Evolutionary conservation across 2,329 filamentous ascomycete genomes (phyloP).

Genomic region (Fusarium albidum): DNA sequence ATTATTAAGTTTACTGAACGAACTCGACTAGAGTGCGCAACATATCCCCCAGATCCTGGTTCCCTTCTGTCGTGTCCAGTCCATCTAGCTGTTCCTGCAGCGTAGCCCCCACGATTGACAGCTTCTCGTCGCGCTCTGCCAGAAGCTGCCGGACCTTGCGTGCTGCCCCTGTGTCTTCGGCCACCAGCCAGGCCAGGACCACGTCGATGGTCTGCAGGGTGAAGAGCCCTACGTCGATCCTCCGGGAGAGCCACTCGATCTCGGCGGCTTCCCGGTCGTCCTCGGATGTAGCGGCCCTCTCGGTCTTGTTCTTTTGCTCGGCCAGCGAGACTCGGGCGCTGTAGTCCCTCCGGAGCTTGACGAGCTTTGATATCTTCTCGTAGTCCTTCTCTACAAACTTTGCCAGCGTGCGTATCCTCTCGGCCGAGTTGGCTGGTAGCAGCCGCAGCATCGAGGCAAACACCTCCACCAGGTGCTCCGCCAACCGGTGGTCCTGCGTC

Average conservation of each 20-base stretch:
- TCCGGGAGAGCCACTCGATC: slow-evolving; percentile 75
- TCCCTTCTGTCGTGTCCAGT: slow-evolving; percentile 65
- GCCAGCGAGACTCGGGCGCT: slow-evolving; percentile 65
- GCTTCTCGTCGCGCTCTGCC: slow-evolving; percentile 71
- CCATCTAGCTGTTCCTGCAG: slow-evolving; percentile 67
- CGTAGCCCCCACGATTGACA: slow-evolving; percentile 70
- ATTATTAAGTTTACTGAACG: slow-evolving; percentile 47
- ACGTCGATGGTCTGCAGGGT: slow-evolving; percentile 85
- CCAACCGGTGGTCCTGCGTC: slow-evolving; percentile 72
- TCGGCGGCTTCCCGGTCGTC: slow-evolving; percentile 60
- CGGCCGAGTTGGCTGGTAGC: slow-evolving; percentile 78
- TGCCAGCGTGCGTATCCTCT: slow-evolving; percentile 83
- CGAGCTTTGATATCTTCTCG: slow-evolving; percentile 79
- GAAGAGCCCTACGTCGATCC: slow-evolving; percentile 86
- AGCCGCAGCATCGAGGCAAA: slow-evolving; percentile 83
- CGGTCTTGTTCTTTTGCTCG: slow-evolving; percentile 57
- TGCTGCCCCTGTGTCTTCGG: slow-evolving; percentile 83
- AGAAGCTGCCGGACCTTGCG: slow-evolving; percentile 70
- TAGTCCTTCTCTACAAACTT: slow-evolving; percentile 98
- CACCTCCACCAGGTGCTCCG: slow-evolving; percentile 85
- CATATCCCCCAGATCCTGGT: slow-evolving; percentile 66
- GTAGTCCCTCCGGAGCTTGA: slow-evolving; percentile 77
- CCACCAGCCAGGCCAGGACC: slow-evolving; percentile 87
- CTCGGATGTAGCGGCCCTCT: slow-evolving; percentile 14
- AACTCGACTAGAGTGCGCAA: slow-evolving; percentile 61